These are phyloP conservation scores for Gaeumannomyces sp. DNA, from an alignment of 2,329 filamentous ascomycete species.

Conservation along the genomic window DNA sequence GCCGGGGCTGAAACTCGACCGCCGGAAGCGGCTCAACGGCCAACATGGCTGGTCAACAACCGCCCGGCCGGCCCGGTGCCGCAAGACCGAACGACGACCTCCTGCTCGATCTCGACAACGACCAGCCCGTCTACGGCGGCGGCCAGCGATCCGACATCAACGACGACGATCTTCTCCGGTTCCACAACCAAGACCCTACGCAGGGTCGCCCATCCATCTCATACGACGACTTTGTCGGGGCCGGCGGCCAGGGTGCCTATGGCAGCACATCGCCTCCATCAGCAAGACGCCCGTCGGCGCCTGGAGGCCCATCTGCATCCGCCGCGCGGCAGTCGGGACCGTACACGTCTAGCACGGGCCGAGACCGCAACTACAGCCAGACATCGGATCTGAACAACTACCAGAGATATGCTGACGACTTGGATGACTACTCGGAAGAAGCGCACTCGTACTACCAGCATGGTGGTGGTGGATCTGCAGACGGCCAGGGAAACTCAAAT, in stretches of 20 bases:
- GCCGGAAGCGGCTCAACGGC: not conserved
- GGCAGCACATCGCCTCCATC: conserved; percentile 13
- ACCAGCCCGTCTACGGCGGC: conserved; percentile 64
- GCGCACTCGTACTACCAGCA: conserved; percentile 79
- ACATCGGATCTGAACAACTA: conserved; percentile 82
- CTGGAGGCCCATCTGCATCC: conserved; percentile 19
- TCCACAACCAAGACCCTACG: conserved; percentile 51
- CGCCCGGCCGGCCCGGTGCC: conserved; percentile 8
- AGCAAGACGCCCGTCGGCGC: conserved; percentile 15
- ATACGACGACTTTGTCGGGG: conserved; percentile 91
- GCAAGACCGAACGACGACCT: conserved; percentile 50
- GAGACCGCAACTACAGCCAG: conserved; percentile 59
- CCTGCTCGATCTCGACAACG: conserved; percentile 68
- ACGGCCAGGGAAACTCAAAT: conserved; percentile 37
- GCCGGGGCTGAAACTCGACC: not conserved
- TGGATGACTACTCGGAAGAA: conserved; percentile 76
- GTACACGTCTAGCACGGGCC: conserved; percentile 34
- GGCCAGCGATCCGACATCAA: conserved; percentile 63
- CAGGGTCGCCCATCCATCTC: conserved; percentile 76
- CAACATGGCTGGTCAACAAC: conserved; percentile 9
- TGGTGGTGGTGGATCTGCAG: conserved; percentile 53
- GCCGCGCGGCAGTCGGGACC: conserved; percentile 29
- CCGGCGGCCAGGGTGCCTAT: conserved; percentile 28
- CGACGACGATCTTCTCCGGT: conserved; percentile 73
- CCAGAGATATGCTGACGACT: conserved; percentile 81